Base-by-base conservation (phyloP, 1,139 yeast genomes). In the Blastobotrys petasosporus region DNA sequence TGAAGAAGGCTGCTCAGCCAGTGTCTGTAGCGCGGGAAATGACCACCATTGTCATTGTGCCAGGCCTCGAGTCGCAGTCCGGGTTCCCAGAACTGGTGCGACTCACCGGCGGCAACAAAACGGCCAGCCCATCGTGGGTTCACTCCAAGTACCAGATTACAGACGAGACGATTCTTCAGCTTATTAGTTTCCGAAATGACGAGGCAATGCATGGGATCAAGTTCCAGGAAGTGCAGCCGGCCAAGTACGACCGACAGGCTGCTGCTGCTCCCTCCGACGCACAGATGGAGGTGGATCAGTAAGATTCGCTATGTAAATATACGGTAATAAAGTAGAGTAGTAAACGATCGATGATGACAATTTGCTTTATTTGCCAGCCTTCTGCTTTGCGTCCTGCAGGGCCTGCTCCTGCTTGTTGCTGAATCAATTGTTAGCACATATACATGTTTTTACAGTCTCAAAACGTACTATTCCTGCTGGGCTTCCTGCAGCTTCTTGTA, bases 101-200 rank as follows among this genome's bases (percentile, higher is more conserved):
- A 63, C 74, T 90, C 54, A 79, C 94, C 34, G 97, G 96, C 40
- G 95, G 95, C 42, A 64, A 70, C 39, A 74, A 76, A 56, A 74
- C 81, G 16, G 71, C 79, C 48, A 75, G 77, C 47, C 88, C 96
- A 54, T 80, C 88, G 54, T 90, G 94, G 88, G 83, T 85, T 43
- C 96, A 88, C 62, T 86, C 96, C 29, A 70, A 76, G 43, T 65
- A 59, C 47, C 67, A 65, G 50, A 50, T 69, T 16, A 53, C 58
- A n/a, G 60, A 63, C 37, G 59, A 52, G 1, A 58, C 61, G 36
- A 51, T 63, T 34, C 34, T 47, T 33, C 55, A 54, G 46, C 52
- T 65, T 39, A 49, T 63, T 37, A 52, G 53, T 29, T 43, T 52
- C 47, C 46, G 52, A 43, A 47, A 50, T n/a, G 56, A 58, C 39